These are phyloP conservation scores for Andrographis paniculata DNA, from an alignment of 305 asterid species.

Conservation along the genomic window DNA sequence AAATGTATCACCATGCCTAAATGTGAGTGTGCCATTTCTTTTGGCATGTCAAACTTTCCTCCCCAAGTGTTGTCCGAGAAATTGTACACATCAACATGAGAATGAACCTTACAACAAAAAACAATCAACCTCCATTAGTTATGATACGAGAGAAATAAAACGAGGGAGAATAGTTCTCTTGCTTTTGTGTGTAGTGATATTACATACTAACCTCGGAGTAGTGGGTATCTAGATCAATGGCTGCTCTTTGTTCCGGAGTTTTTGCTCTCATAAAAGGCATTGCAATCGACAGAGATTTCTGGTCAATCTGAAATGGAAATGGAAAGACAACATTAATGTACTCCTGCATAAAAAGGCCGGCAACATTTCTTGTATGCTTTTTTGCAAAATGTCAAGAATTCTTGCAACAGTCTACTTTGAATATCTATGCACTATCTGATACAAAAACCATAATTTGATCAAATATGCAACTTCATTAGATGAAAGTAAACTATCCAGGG, in stretches of 20 bases:
- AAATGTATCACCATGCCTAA: slow-evolving; percentile 92
- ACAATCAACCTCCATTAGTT: slow-evolving; percentile 13
- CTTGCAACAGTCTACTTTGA: too few relatives aligned
- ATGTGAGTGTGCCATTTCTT: slow-evolving; percentile 97
- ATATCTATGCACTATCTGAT: too few relatives aligned
- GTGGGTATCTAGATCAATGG: slow-evolving; percentile 97
- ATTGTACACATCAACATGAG: slow-evolving; percentile 88
- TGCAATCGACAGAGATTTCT: slow-evolving; percentile 69
- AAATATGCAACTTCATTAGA: too few relatives aligned
- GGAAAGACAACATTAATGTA: too few relatives aligned
- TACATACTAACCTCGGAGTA: slow-evolving; percentile 53
- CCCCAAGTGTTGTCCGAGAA: slow-evolving; percentile 89
- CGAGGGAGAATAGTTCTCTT: background rate
- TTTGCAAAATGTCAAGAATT: too few relatives aligned
- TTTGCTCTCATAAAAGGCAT: slow-evolving; percentile 85
- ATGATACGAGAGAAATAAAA: background rate
- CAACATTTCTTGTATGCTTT: too few relatives aligned
- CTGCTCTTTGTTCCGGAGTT: slow-evolving; percentile 97
- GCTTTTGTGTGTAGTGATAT: background rate
- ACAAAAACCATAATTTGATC: too few relatives aligned
- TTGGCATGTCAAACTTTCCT: slow-evolving; percentile 91
- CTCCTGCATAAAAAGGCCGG: too few relatives aligned
- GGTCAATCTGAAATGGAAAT: slow-evolving; percentile 55
- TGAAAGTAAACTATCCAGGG: too few relatives aligned
- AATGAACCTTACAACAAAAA: slow-evolving; percentile 80